Evolutionary conservation across 306 rosid genomes (phyloP), one percentile per base, ranked within the genome.

Genomic region (Prunus persica): DNA sequence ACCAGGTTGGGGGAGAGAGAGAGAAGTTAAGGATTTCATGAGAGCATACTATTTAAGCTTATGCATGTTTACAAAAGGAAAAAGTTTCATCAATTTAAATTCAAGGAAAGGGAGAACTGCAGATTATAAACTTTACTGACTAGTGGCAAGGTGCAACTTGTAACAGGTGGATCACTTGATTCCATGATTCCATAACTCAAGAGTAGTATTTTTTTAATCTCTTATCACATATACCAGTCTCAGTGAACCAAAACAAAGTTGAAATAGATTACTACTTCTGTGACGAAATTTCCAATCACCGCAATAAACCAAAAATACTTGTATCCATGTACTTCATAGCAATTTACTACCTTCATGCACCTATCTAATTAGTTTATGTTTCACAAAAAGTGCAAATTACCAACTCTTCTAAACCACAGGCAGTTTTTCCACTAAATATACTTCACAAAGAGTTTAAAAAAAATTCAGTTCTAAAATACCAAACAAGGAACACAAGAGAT

Each of bases 1-100:
- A 83, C 52, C 79, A 78, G 85, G 69, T 82, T 75, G 43, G 43
- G 75, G 32, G 34, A 34, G 77, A 63, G 47, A 19, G 25, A 10
- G 19, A 14, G 25, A 67, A 5, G 76, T 38, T 45, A 75, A 81
- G 46, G 73, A 70, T 69, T 22, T 76, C 54, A 79, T 25, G 28
- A 15, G 61, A 18, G 60, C n/a, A 63, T 10, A 46, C 11, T 52
- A 54, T 22, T 47, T 9, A 67, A 50, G 49, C 25, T 13, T 41
- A 64, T n/a, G 1, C 16, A 16, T 27, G 27, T 19, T 52, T 8
- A 34, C 8, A 28, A 5, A 49, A 34, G 6, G 38, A 1, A 56
- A 65, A 65, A 1, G 52, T 63, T 63, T 10, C 70, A 12, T 34
- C 52, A 34, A 22, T 69, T 34, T 47, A 14, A 45, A 68, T 45